A percentile compares a stretch with the other conserved stretches of the same genome.
Conservation (phyloP, 129 eudicot genomes). For the Escallonia rubra region DNA sequence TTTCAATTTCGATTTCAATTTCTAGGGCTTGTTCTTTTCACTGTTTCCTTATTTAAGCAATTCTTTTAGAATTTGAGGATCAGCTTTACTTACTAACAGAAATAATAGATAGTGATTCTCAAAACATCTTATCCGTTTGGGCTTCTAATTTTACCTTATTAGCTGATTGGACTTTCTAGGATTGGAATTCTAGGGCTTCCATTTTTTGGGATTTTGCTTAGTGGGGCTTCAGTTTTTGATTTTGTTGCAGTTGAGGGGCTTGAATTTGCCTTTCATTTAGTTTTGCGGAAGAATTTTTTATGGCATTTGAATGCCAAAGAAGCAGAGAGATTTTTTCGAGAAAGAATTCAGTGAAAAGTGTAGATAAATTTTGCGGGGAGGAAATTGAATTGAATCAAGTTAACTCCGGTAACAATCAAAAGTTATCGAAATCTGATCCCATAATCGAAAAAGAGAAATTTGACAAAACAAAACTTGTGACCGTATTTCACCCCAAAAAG, state of each 20-base stretch:
- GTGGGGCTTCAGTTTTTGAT: neutral
- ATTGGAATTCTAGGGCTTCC: no score
- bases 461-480: slow-evolving; percentile 16
- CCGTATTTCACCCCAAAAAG: slow-evolving; percentile 10
- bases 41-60: no score
- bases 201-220: no score
- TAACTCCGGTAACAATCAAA: slow-evolving; percentile 8
- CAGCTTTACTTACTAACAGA: no score
- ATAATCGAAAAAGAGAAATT: slow-evolving; percentile 10
- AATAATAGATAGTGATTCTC: no score
- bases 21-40: no score
- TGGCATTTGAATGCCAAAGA: slow-evolving; percentile 87
- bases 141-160: no score
- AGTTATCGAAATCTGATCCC: slow-evolving; percentile 24
- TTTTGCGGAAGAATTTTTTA: slow-evolving; percentile 32
- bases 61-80: no score
- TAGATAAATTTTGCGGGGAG: slow-evolving; percentile 8
- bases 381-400: slow-evolving; percentile 22
- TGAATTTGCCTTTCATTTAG: slow-evolving; percentile 1
- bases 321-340: slow-evolving; percentile 31
- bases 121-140: no score
- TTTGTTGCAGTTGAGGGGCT: neutral
- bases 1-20: no score
- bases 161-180: no score
- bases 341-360: slow-evolving; percentile 23